Evolutionary conservation across 345 rosid species (phyloP), one percentile per base, ranked within the genome.

Genomic region (Combretum micranthum): DNA sequence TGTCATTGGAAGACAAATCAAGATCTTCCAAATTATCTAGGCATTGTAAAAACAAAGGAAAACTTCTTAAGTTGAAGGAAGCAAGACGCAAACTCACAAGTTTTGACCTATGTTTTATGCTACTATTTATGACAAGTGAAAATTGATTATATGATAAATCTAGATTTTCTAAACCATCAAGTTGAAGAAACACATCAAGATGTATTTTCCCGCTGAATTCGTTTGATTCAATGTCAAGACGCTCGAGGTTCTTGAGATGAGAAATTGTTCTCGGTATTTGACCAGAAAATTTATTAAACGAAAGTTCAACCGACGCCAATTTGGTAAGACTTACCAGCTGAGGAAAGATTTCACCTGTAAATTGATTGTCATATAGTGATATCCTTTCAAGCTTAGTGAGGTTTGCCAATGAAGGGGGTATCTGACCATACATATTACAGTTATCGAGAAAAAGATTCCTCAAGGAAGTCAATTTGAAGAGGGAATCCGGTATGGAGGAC

Each of bases 241-340:
- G 0, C 14, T 2, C 0, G 4, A 71, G 64, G 25, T 59, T 50
- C 20, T 19, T 22, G 15, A 69, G 72, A 14, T 59, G 20, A 39
- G 19, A 62, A 21, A 66, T 37, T 11, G 67, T 53, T 5, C 15
- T 8, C 32, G 72, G 70, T 7, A 76, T 51, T n/a, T 50, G 13
- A 3, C 77, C 66, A 0, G 44, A 20, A 12, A 72, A 61, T 9
- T 59, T 19, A 22, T 72, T 76, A 0, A 0, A 1, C 0, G 20
- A 2, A 23, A 72, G 56, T 44, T 15, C 25, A 15, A 72, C 10
- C 1, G 0, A 0, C 10, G 20, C 0, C 0, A 72, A 52, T 13
- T 21, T 46, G 4, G 65, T 59, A 13, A 64, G 49, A 21, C 52
- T 72, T 48, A 16, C 4, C 7, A 71, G 50, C 15, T 51, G 32